These are phyloP conservation scores for Thelonectria blattea DNA, from an alignment of 2,329 filamentous ascomycete genomes.

Conservation along the genomic window DNA sequence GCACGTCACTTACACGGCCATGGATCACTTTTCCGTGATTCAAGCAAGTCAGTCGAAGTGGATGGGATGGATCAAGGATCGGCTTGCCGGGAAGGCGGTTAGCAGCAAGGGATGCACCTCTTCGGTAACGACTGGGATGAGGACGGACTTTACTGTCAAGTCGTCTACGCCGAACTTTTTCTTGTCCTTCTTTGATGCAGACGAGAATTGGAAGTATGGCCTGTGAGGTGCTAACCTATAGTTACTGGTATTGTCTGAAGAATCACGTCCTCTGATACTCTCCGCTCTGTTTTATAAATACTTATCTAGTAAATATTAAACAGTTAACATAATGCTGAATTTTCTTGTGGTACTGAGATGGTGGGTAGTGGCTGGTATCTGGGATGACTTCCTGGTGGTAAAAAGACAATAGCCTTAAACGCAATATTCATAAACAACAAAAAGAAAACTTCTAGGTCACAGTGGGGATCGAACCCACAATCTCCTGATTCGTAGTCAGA, in stretches of 20 bases:
- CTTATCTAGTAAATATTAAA: too few relatives aligned
- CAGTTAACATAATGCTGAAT: too few relatives aligned
- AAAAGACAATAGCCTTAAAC: too few relatives aligned
- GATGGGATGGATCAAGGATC: conserved; percentile 27
- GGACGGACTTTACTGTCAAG: background rate
- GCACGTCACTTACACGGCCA: conserved; percentile 3
- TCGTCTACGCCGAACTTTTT: background rate
- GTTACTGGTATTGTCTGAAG: too few relatives aligned
- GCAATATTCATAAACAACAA: background rate
- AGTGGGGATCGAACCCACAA: conserved; percentile 42
- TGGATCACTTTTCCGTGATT: conserved; percentile 26
- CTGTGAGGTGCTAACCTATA: background rate
- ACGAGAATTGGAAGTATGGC: background rate
- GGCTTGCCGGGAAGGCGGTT: conserved; percentile 1
- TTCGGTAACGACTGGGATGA: background rate
- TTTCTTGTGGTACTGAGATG: too few relatives aligned
- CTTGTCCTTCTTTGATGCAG: background rate
- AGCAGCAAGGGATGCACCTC: background rate
- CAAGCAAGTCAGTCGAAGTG: conserved; percentile 25
- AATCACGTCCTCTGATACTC: too few relatives aligned
- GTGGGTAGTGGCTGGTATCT: too few relatives aligned
- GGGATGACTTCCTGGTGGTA: too few relatives aligned
- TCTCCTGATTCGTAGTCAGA: conserved; percentile 45
- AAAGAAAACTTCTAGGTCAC: conserved; percentile 20
- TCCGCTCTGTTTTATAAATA: too few relatives aligned